Percentiles rank a stretch among this genome's conserved stretches.
These are phyloP conservation scores for Triticum urartu DNA, from an alignment of 176 grass and related monocot species.

Conservation along the genomic window DNA sequence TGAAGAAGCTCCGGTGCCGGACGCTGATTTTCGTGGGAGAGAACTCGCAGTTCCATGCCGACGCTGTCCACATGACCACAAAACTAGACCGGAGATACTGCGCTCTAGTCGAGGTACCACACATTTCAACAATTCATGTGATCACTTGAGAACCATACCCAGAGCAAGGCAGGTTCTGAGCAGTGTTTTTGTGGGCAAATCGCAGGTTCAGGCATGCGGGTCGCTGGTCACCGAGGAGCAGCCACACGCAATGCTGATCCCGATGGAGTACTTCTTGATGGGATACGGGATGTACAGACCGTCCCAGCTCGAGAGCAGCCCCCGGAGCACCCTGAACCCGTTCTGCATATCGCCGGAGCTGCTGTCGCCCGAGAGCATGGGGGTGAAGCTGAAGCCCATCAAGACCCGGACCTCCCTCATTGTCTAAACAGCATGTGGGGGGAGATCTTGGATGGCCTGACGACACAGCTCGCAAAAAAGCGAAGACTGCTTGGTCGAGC, in stretches of 20 bases:
- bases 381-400: constrained; percentile 96
- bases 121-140: not conserved
- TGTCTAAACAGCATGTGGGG: constrained; percentile 27
- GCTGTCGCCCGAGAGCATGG: constrained; percentile 97
- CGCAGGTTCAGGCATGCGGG: constrained; percentile 85
- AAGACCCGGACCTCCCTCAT: constrained; percentile 67
- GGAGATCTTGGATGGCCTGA: constrained; percentile 2
- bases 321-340: constrained; percentile 67
- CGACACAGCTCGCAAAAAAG: constrained; percentile 32
- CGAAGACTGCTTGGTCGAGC: constrained; percentile 30
- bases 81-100: constrained; percentile 74
- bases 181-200: constrained; percentile 12
- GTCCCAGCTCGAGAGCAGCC: constrained; percentile 60
- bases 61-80: constrained; percentile 81
- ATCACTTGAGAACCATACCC: not conserved
- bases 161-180: constrained; percentile 4
- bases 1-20: constrained; percentile 80
- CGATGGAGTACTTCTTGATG: constrained; percentile 89
- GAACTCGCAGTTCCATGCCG: constrained; percentile 70
- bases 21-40: constrained; percentile 95
- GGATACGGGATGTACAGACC: constrained; percentile 84
- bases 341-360: constrained; percentile 84
- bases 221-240: constrained; percentile 92
- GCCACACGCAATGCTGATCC: constrained; percentile 87
- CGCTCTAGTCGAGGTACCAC: constrained; percentile 80